Evolutionary conservation across 129 eudicot species (phyloP), one percentile per base, ranked within the genome.

Genomic region (Flaveria linearis): DNA sequence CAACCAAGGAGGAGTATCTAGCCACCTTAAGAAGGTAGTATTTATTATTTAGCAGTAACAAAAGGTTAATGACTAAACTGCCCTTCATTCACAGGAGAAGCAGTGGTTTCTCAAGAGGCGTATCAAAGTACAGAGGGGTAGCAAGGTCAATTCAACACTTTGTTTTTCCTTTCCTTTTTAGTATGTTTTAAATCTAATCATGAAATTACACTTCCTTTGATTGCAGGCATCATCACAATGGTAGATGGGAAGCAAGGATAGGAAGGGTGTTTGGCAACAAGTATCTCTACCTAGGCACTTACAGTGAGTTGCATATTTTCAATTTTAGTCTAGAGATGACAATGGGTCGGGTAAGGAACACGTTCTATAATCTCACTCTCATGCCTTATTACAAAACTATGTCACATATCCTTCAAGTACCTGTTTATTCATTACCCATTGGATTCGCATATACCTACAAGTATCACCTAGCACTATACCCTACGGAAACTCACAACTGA

Each of bases 211-310:
- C 11, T 76, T 62, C 69, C 18, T 46, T 51, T 47, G 33, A 68
- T 46, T 72, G 14, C 79, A 91, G 97, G 86, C 97, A 91, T 64
- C 92, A 91, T 81, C 97, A 91, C 69, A 88, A 88, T 75, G 90
- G 90, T 46, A 91, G 97, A 84, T 91, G 92, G 94, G 97, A 91
- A 82, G 95, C 97, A 81, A 87, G 97, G 76, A 91, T 91, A 53
- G 97, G 97, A 57, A 87, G 97, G 45, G 97, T 91, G 47, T 91
- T 85, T 65, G 97, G 97, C 18, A 91, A 88, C 85, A 91, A 87
- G 81, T 87, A 91, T 76, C 85, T 88, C 33, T 88, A 91, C 78
- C 90, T 87, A 33, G 97, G 97, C 68, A 86, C 97, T 42, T 85
- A 84, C 65, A 47, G 97, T 91, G 33, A 85, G 97, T 85, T 65